Conservation (phyloP, 768 basidiomycete species). For the Nidularia pulvinata region DNA sequence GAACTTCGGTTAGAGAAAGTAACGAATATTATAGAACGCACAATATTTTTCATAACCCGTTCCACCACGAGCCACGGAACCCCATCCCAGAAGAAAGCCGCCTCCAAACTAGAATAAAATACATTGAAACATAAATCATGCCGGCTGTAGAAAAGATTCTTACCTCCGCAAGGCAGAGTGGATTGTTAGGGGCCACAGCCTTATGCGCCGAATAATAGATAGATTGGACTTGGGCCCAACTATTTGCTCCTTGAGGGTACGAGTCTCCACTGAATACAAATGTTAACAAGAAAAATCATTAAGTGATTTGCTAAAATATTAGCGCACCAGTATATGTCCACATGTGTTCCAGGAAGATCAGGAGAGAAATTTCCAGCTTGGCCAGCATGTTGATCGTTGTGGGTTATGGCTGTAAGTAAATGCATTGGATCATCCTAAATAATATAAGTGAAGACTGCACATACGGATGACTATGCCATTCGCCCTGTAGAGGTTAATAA, state of each 20-base stretch:
- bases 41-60: conserved; percentile 53
- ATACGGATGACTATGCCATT: conserved; percentile 48
- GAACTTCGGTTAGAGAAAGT: neutral
- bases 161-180: conserved; percentile 52
- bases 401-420: conserved; percentile 36
- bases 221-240: conserved; percentile 49
- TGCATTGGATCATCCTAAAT: neutral
- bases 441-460: conserved; percentile 9
- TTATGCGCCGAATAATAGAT: conserved; percentile 45
- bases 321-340: conserved; percentile 48
- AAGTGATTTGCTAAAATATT: neutral
- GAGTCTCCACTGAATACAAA: conserved; percentile 40
- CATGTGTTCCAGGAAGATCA: conserved; percentile 39
- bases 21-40: conserved; percentile 13
- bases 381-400: conserved; percentile 50
- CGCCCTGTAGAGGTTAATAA: conserved; percentile 40
- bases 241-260: conserved; percentile 45
- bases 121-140: neutral
- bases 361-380: conserved; percentile 49
- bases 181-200: conserved; percentile 40
- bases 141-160: neutral
- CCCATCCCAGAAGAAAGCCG: conserved; percentile 47
- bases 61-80: conserved; percentile 34
- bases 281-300: no score
- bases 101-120: conserved; percentile 39